Percentiles rank a stretch among this genome's conserved stretches.
These are phyloP conservation scores for Fusarium coicis DNA, from an alignment of 2,329 filamentous ascomycete genomes.

Conservation along the genomic window DNA sequence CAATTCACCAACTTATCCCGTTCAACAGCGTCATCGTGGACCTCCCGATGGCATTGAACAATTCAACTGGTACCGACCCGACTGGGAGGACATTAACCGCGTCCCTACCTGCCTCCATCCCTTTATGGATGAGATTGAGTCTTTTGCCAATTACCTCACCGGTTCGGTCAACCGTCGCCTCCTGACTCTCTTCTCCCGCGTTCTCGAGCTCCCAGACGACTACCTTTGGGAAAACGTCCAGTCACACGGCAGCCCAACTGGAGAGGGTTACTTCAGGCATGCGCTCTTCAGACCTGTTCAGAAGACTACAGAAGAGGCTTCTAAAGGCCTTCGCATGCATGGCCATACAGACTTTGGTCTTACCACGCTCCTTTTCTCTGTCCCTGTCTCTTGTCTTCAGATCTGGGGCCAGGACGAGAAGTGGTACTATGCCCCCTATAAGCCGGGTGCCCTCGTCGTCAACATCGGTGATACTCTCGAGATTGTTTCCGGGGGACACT, in stretches of 20 bases:
- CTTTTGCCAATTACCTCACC: conserved; percentile 33
- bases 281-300: conserved; percentile 32
- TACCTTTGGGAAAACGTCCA: conserved; percentile 39
- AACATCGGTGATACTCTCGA: conserved; percentile 37
- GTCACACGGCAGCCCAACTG: conserved; percentile 36
- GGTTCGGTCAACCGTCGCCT: conserved; percentile 36
- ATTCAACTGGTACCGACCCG: conserved; percentile 63
- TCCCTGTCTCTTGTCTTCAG: conserved; percentile 35
- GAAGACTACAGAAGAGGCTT: conserved; percentile 30
- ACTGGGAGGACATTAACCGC: conserved; percentile 57
- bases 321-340: conserved; percentile 37
- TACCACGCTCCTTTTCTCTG: conserved; percentile 28
- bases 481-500: conserved; percentile 35
- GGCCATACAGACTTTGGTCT: conserved; percentile 34
- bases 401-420: conserved; percentile 36
- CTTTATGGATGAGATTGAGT: conserved; percentile 37
- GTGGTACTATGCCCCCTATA: conserved; percentile 38
- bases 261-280: conserved; percentile 37
- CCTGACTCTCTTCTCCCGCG: conserved; percentile 34
- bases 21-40: conserved; percentile 53
- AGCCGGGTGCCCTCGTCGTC: conserved; percentile 35
- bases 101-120: conserved; percentile 57
- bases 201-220: conserved; percentile 35
- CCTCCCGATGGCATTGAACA: conserved; percentile 62
- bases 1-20: not conserved